These are phyloP conservation scores for Micromonas pusilla DNA, from an alignment of 139 green algal genomes.

Conservation along the genomic window DNA sequence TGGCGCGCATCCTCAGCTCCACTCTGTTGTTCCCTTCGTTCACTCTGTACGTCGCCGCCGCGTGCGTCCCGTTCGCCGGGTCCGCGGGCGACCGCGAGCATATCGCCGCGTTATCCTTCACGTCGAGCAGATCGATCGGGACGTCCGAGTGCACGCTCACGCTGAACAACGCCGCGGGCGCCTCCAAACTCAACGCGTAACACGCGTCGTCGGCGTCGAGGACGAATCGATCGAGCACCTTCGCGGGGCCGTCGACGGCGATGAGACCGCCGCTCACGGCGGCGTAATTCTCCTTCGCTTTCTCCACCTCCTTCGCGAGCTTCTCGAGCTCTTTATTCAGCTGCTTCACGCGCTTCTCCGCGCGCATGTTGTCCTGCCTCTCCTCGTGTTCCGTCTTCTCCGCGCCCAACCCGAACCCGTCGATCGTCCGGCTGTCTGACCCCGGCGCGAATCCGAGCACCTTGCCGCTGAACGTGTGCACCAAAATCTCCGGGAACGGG, in stretches of 20 bases:
- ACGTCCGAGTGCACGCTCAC: conserved; percentile 44
- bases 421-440: neutral
- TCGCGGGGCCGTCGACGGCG: neutral
- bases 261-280: neutral
- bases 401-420: neutral
- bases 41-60: conserved; percentile 61
- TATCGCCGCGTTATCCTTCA: conserved; percentile 54
- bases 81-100: conserved; percentile 43
- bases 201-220: conserved; percentile 53
- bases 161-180: conserved; percentile 52
- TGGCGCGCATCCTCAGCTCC: conserved; percentile 29
- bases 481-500: conserved; percentile 48
- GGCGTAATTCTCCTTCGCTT: conserved; percentile 25
- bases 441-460: conserved; percentile 38
- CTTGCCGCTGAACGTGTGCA: conserved; percentile 69
- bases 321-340: conserved; percentile 23
- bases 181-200: conserved; percentile 58
- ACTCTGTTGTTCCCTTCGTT: conserved; percentile 52
- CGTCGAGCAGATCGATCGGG: conserved; percentile 51
- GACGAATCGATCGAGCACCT: conserved; percentile 25
- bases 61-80: conserved; percentile 38
- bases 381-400: neutral
- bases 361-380: conserved; percentile 29
- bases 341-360: neutral
- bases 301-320: conserved; percentile 42